Evolutionary conservation across 1,284 basidiomycete species (phyloP).

Genomic region (Psilocybe mexicana): DNA sequence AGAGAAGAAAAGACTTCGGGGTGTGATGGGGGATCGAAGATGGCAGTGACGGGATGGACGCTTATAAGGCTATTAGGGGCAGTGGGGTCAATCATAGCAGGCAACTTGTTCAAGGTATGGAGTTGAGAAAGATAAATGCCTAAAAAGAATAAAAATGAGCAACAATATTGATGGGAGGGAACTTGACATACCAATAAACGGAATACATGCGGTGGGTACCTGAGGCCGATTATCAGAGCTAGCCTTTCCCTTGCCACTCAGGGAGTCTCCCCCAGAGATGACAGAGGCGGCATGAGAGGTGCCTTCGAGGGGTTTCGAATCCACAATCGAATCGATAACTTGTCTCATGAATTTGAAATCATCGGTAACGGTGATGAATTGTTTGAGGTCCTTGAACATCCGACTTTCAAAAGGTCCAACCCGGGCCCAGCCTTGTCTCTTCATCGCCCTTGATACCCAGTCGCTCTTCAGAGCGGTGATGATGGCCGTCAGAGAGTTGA

Average conservation of each 20-base stretch:
- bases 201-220: conserved; percentile 59
- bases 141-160: conserved; percentile 27
- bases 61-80: conserved; percentile 68
- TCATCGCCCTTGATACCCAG: conserved; percentile 71
- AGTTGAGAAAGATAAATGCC: conserved; percentile 81
- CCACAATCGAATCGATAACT: conserved; percentile 63
- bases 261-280: conserved; percentile 45
- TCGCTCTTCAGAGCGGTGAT: conserved; percentile 77
- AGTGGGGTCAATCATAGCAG: conserved; percentile 83
- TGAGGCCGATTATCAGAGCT: conserved; percentile 45
- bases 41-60: conserved; percentile 61
- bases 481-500: conserved; percentile 80
- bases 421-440: conserved; percentile 61
- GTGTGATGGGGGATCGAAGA: conserved; percentile 66
- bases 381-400: conserved; percentile 74
- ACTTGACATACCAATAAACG: conserved; percentile 69
- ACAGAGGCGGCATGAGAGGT: conserved; percentile 50
- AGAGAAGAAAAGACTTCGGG: conserved; percentile 77
- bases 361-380: conserved; percentile 64
- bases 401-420: conserved; percentile 76
- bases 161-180: background rate
- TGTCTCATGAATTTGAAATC: conserved; percentile 79
- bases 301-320: conserved; percentile 58
- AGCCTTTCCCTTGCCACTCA: conserved; percentile 40
- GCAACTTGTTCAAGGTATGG: conserved; percentile 63